Evolutionary conservation across 495 filamentous ascomycete genomes (phyloP).

Genomic region (Trichoderma reesei): DNA sequence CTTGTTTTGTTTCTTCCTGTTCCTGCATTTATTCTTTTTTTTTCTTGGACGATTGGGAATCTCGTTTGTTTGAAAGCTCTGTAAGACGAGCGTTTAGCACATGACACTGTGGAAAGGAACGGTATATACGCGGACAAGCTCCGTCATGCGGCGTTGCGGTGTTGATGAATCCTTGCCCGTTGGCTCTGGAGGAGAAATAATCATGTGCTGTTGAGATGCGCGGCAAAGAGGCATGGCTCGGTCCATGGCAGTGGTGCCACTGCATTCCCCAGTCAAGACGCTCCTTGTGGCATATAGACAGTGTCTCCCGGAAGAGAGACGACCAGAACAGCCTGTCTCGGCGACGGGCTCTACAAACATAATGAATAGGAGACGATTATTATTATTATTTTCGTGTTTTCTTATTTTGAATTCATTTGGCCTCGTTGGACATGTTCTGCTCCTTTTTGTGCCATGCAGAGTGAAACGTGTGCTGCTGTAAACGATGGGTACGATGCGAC

Average conservation of each 20-base stretch:
- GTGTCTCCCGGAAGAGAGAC: neutral
- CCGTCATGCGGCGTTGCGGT: conserved; percentile 9
- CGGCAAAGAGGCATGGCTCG: neutral
- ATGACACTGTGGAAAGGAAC: conserved; percentile 1
- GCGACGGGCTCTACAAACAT: conserved; percentile 1
- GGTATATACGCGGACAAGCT: conserved; percentile 8
- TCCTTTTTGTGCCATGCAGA: neutral
- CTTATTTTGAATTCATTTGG: neutral
- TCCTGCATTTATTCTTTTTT: neutral
- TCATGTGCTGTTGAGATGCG: neutral
- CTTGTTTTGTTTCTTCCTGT: neutral
- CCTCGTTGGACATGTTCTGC: neutral
- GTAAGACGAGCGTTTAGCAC: conserved; percentile 1
- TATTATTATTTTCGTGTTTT: neutral
- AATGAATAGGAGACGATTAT: conserved; percentile 2
- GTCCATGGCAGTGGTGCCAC: neutral
- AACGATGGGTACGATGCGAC: neutral
- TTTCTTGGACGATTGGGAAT: neutral
- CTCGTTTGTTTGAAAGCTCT: neutral
- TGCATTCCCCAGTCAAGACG: neutral
- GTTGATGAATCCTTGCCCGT: conserved; percentile 5
- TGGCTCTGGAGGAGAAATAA: conserved; percentile 8
- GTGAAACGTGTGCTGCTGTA: neutral
- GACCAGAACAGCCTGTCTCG: neutral
- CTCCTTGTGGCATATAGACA: conserved; percentile 6